A percentile compares a stretch with the other conserved stretches of the same genome.
phyloP scores from a whole-genome alignment of 164 flowering plant genomes.

The Sextonia rubra region DNA sequence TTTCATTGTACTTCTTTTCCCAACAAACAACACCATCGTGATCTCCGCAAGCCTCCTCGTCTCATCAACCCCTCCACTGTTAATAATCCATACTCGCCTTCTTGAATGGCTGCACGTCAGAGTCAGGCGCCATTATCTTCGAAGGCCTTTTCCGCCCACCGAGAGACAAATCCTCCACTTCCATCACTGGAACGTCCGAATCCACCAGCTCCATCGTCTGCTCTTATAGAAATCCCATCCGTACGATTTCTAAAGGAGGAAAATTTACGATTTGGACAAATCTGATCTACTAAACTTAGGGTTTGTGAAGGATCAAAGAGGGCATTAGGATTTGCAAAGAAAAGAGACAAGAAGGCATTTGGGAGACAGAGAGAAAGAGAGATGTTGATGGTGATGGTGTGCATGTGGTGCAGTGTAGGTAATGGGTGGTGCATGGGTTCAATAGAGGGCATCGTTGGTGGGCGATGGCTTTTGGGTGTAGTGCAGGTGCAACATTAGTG shows the following conservation, averaged over 20 bases:
- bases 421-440: too few relatives aligned
- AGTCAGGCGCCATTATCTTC: too few relatives aligned
- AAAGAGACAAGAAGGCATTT: neutral
- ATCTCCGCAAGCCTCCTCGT: slow-evolving; percentile 72
- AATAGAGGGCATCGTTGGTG: too few relatives aligned
- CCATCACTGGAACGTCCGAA: neutral
- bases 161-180: neutral
- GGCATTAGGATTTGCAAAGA: neutral
- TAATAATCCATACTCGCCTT: neutral
- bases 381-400: neutral
- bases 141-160: neutral
- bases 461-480: too few relatives aligned
- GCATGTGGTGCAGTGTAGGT: too few relatives aligned
- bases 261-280: too few relatives aligned
- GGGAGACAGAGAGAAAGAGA: neutral
- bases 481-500: too few relatives aligned
- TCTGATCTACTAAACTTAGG: too few relatives aligned
- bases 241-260: neutral
- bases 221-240: neutral
- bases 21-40: slow-evolving; percentile 58
- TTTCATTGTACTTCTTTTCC: too few relatives aligned
- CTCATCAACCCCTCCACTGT: slow-evolving; percentile 9
- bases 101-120: too few relatives aligned
- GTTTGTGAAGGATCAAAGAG: neutral
- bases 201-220: neutral